Base-by-base conservation (phyloP, 1,284 basidiomycete genomes). In the Wolfiporia cocos region DNA sequence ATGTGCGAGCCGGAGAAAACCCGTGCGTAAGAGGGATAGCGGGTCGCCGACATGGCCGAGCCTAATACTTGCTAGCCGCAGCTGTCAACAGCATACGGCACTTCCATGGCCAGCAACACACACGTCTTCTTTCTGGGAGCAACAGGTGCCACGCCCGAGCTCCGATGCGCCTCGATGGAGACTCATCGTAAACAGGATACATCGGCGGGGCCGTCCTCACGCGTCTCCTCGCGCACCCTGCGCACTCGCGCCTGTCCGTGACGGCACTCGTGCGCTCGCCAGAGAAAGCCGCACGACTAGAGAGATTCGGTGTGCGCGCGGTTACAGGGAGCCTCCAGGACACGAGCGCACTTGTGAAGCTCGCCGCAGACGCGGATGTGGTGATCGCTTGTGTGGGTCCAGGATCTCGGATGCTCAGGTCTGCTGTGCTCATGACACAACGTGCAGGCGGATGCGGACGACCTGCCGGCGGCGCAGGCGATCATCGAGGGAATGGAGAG, bases 201-300 rank as follows among this genome's bases (percentile, higher is more conserved):
- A 73, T 78, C 37, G 74, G 76, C 7, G 74, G 71, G 29, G 66
- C 70, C 3, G 68, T 78, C 22, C 63, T 78, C 3, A 51, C 61
- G 2, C 65, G 64, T 22, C 59, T 78, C 5, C 57, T 76, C 26
- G 50, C 51, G 15, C 69, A 75, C 48, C 63, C 68, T 6, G 59
- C 59, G 19, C 52, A 63, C 3, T 52, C 59, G 35, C 61, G 60
- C 9, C 70, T 71, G 43, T 49, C 65, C 2, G 66, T 70, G 42
- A 71, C 66, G 5, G 59, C 60, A 12, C 65, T 75, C 18, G 26
- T 73, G 3, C 68, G 71, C 39, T 63, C 64, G 15, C 32, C 52
- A n/a, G 56, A 55, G 12, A 71, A 44, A 68, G 65, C 0, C 49
- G 59, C 36, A 54, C 32, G 15, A 47, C 72, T 21, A 49, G 55